Conservation (phyloP, 306 rosid genomes). For the Astragalus glycyphyllos region DNA sequence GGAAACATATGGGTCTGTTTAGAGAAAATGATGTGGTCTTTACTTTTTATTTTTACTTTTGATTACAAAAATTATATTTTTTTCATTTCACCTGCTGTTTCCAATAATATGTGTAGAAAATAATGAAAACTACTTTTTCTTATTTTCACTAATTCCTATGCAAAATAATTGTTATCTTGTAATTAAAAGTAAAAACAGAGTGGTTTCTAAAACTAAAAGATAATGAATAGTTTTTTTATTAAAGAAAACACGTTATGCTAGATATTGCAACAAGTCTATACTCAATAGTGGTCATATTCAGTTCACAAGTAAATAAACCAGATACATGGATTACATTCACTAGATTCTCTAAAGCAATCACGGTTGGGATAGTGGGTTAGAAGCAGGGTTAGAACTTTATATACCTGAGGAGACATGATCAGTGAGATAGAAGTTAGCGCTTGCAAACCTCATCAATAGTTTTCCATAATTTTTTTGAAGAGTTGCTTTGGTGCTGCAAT, state of each 20-base stretch:
- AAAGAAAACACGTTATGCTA: background rate
- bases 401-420: constrained; percentile 26
- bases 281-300: background rate
- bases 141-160: too few species aligned
- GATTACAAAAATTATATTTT: too few species aligned
- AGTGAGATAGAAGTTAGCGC: constrained; percentile 19
- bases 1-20: too few species aligned
- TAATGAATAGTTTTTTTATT: background rate
- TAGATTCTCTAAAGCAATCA: background rate
- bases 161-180: background rate
- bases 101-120: too few species aligned
- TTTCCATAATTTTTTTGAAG: constrained; percentile 66
- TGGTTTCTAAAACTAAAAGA: constrained; percentile 16
- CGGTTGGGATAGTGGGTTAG: background rate
- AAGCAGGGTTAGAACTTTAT: constrained; percentile 28
- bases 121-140: too few species aligned
- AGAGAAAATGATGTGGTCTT: too few species aligned
- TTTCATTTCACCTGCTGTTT: too few species aligned
- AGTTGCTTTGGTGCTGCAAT: constrained; percentile 86
- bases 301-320: constrained; percentile 1
- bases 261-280: background rate
- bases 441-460: constrained; percentile 57
- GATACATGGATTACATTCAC: constrained; percentile 2
- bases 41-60: background rate
- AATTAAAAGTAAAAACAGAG: background rate